Percentiles rank a stretch among this genome's conserved stretches.
Evolutionary conservation across 352 stramenopile species (phyloP).

Genomic region (Salisapilia sapeloensis): DNA sequence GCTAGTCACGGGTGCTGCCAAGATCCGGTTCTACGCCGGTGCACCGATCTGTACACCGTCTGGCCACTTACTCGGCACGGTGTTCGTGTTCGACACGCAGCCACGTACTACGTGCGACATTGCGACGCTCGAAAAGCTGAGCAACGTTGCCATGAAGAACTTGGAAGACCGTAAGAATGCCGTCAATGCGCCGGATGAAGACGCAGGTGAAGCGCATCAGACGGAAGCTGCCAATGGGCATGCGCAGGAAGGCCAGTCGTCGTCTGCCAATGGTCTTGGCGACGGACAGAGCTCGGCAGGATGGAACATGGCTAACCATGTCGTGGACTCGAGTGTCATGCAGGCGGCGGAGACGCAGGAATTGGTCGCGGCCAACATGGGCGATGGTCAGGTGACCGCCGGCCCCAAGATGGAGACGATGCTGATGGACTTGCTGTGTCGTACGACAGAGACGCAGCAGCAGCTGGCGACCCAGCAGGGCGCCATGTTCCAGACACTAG

Average conservation of each 20-base stretch:
- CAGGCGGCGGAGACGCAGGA: constrained; percentile 45
- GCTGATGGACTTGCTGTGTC: constrained; percentile 79
- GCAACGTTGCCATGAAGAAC: constrained; percentile 83
- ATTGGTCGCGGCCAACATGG: constrained; percentile 61
- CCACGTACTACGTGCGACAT: constrained; percentile 74
- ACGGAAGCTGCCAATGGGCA: too few species aligned
- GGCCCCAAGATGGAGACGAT: constrained; percentile 84
- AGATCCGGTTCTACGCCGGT: constrained; percentile 78
- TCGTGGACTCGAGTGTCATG: constrained; percentile 31
- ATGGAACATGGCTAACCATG: constrained; percentile 72
- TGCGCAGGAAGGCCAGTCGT: neutral
- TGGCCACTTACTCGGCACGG: constrained; percentile 67
- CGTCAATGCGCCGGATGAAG: constrained; percentile 41
- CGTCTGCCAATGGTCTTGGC: too few species aligned
- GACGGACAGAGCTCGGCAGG: too few species aligned
- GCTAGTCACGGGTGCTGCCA: constrained; percentile 60
- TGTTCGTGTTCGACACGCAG: constrained; percentile 81
- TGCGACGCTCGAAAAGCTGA: constrained; percentile 73
- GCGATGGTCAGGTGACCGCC: constrained; percentile 64
- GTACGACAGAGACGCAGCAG: constrained; percentile 80
- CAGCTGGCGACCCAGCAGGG: constrained; percentile 81
- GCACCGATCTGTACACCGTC: constrained; percentile 66
- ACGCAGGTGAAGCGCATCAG: too few species aligned
- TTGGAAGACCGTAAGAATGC: constrained; percentile 81
- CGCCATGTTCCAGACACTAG: constrained; percentile 83